Evolutionary conservation across 495 filamentous ascomycete genomes (phyloP).

Genomic region (Penicillium parvum): DNA sequence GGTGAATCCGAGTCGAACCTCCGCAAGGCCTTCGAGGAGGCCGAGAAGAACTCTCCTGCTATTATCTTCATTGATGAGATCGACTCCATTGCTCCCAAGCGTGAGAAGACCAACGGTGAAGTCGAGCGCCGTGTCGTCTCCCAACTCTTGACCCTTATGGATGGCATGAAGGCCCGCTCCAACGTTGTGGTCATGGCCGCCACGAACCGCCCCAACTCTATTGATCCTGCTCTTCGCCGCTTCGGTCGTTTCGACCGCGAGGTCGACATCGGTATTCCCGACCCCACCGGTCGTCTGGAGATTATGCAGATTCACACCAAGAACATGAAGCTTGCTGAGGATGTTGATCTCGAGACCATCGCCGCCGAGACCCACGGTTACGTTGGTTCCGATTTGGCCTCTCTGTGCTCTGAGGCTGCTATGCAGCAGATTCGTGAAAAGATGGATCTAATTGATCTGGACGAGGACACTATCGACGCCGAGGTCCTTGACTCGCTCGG

Average conservation of each 20-base stretch:
- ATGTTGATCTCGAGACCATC: conserved; percentile 95
- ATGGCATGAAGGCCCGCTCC: conserved; percentile 98
- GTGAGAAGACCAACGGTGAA: conserved; percentile 99
- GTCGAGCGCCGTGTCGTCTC: conserved; percentile 98
- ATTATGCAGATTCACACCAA: conserved; percentile 99
- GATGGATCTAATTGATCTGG: conserved; percentile 99
- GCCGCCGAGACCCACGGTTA: conserved; percentile 98
- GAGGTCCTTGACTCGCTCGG: conserved; percentile 97
- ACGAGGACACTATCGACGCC: conserved; percentile 98
- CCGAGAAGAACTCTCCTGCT: conserved; percentile 97
- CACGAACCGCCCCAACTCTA: conserved; percentile 94
- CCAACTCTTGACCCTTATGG: conserved; percentile 96
- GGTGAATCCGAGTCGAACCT: conserved; percentile 98
- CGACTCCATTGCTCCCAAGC: conserved; percentile 97
- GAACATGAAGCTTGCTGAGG: conserved; percentile 99
- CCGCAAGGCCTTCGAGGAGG: conserved; percentile 96
- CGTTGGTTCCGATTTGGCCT: conserved; percentile 96
- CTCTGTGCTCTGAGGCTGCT: conserved; percentile 97
- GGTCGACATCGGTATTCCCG: conserved; percentile 95
- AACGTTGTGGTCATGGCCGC: conserved; percentile 99
- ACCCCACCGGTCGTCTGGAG: conserved; percentile 97
- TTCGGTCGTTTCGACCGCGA: conserved; percentile 98
- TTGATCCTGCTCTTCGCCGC: conserved; percentile 89
- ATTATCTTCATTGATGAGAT: conserved; percentile 99
- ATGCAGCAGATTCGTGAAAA: conserved; percentile 99